Conservation (phyloP, 2,329 filamentous ascomycete genomes). For the Calonectria montana region DNA sequence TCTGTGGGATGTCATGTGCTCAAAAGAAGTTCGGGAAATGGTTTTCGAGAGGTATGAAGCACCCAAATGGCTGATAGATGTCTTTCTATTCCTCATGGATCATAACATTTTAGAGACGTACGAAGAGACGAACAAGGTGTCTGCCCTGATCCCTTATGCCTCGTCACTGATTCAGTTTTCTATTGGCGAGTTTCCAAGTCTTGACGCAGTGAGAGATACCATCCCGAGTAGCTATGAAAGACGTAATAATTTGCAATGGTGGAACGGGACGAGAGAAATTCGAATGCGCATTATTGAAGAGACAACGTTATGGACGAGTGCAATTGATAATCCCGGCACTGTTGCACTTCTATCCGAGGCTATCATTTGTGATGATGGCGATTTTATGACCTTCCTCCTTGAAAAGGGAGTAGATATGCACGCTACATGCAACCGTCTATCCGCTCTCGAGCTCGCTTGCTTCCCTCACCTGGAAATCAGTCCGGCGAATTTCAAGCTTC, state of each 20-base stretch:
- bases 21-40: neutral
- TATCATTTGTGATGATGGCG: neutral
- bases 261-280: neutral
- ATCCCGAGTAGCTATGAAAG: no score
- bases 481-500: neutral
- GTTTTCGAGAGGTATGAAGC: neutral
- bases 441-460: constrained; percentile 13
- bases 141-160: neutral
- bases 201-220: no score
- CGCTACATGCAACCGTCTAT: neutral
- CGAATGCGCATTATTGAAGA: neutral
- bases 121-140: neutral
- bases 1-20: neutral
- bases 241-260: neutral
- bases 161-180: neutral
- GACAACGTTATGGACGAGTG: neutral
- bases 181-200: neutral
- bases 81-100: neutral
- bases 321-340: no score
- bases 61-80: neutral
- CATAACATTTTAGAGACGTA: neutral
- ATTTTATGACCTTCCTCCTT: neutral
- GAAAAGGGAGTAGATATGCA: neutral
- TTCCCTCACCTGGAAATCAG: neutral
- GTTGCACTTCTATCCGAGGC: neutral